Percentiles rank a stretch among this genome's conserved stretches.
Evolutionary conservation across 371 early-diverging fungal genomes (phyloP).

Genomic region (Zopfochytrium polystomum): DNA sequence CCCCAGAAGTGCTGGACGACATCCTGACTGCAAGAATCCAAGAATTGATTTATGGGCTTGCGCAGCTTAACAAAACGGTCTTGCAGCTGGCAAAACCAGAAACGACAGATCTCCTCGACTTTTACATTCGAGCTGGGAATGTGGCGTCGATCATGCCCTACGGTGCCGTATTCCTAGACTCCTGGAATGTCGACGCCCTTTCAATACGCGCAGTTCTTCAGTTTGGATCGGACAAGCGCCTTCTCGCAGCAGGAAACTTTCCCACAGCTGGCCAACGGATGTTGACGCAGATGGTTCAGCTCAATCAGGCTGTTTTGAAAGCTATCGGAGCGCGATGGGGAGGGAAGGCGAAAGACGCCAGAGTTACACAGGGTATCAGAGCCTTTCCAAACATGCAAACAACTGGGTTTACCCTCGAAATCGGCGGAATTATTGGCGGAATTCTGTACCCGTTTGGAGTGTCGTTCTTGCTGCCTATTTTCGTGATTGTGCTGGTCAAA

Average conservation of each 20-base stretch:
- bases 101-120: not conserved
- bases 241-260: constrained; percentile 47
- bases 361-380: constrained; percentile 64
- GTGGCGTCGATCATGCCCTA: constrained; percentile 45
- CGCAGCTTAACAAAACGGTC: constrained; percentile 22
- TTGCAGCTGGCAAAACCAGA: not conserved
- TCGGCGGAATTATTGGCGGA: constrained; percentile 57
- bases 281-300: constrained; percentile 47
- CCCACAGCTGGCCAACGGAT: constrained; percentile 54
- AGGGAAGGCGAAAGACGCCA: not conserved
- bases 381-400: constrained; percentile 49
- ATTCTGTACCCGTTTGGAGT: too few relatives aligned
- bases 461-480: too few relatives aligned
- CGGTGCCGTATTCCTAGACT: constrained; percentile 51
- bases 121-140: not conserved
- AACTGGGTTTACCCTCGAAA: constrained; percentile 44
- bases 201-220: not conserved
- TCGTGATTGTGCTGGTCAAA: constrained; percentile 63
- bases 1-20: constrained; percentile 17
- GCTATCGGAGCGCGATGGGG: constrained; percentile 24
- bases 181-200: constrained; percentile 34
- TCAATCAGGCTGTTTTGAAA: constrained; percentile 56
- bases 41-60: constrained; percentile 7
- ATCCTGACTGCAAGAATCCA: constrained; percentile 2
- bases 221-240: constrained; percentile 42